A percentile compares a stretch with the other conserved stretches of the same genome.
Conservation (phyloP, 768 basidiomycete species). For the Mycena vulgaris region DNA sequence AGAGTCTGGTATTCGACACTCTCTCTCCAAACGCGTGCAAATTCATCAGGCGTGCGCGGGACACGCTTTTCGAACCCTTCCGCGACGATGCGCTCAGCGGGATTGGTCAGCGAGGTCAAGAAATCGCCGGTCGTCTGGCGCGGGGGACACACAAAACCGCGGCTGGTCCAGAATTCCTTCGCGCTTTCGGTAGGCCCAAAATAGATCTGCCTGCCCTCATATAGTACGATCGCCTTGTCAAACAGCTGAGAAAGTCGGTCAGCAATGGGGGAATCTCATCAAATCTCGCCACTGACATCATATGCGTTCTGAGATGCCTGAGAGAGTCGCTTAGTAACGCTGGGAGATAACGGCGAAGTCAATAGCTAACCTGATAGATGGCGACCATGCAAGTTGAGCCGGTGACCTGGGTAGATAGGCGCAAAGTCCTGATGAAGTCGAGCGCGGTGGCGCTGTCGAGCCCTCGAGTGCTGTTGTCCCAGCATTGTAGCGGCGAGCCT, state of each 20-base stretch:
- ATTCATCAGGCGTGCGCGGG: conserved; percentile 60
- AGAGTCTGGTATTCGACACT: conserved; percentile 49
- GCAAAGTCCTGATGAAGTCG: conserved; percentile 62
- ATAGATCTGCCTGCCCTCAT: conserved; percentile 65
- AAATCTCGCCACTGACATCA: conserved; percentile 44
- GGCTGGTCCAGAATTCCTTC: conserved; percentile 58
- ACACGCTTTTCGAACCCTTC: conserved; percentile 53
- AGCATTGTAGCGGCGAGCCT: conserved; percentile 57
- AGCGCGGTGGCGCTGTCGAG: conserved; percentile 53
- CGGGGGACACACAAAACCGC: conserved; percentile 62
- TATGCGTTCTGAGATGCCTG: conserved; percentile 56
- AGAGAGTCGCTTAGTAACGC: not conserved
- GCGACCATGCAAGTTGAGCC: conserved; percentile 60
- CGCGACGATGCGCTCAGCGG: conserved; percentile 53
- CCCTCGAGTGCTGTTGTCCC: conserved; percentile 61
- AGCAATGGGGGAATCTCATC: not conserved
- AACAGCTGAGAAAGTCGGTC: conserved; percentile 45
- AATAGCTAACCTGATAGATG: conserved; percentile 54
- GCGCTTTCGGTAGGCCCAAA: conserved; percentile 59
- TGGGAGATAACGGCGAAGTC: not conserved
- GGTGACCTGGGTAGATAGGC: conserved; percentile 57
- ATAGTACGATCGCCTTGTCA: conserved; percentile 63
- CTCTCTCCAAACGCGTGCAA: conserved; percentile 54
- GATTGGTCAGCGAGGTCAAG: conserved; percentile 58
- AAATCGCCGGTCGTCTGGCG: conserved; percentile 65